phyloP scores from a whole-genome alignment of 2,329 filamentous ascomycete species.

The Ophiostoma himal-ulmi region DNA sequence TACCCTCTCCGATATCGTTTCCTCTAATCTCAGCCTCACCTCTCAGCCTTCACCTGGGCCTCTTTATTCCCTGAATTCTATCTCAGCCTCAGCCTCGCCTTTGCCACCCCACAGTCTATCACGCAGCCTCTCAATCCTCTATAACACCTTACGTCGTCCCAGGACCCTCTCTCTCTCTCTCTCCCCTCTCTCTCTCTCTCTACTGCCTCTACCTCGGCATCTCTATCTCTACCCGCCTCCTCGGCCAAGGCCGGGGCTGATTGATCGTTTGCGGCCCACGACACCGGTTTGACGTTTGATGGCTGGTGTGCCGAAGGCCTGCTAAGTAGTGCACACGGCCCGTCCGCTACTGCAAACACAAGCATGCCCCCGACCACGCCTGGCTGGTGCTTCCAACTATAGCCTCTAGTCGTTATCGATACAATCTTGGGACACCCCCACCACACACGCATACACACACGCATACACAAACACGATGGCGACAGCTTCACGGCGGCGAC shows the following conservation, averaged over 20 bases:
- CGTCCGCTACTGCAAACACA: neutral
- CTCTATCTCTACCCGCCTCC: neutral
- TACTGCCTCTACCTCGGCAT: neutral
- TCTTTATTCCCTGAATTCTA: neutral
- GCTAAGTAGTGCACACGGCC: neutral
- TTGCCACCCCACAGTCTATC: neutral
- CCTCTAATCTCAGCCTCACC: neutral
- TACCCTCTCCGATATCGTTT: neutral
- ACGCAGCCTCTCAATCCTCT: neutral
- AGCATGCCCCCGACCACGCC: constrained; percentile 2
- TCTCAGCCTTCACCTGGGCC: neutral
- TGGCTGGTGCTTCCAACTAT: constrained; percentile 3
- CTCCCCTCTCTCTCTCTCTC: neutral
- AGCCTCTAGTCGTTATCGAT: neutral
- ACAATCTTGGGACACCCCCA: neutral
- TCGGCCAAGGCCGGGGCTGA: neutral
- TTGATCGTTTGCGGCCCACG: neutral
- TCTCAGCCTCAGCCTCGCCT: neutral
- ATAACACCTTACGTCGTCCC: neutral
- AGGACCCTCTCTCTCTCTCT: neutral
- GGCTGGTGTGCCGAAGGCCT: neutral
- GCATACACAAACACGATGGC: neutral
- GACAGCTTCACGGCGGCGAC: constrained; percentile 4
- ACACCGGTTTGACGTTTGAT: neutral
- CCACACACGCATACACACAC: neutral